These are phyloP conservation scores for Fusarium sp. DNA, from an alignment of 2,329 filamentous ascomycete species.

Conservation along the genomic window DNA sequence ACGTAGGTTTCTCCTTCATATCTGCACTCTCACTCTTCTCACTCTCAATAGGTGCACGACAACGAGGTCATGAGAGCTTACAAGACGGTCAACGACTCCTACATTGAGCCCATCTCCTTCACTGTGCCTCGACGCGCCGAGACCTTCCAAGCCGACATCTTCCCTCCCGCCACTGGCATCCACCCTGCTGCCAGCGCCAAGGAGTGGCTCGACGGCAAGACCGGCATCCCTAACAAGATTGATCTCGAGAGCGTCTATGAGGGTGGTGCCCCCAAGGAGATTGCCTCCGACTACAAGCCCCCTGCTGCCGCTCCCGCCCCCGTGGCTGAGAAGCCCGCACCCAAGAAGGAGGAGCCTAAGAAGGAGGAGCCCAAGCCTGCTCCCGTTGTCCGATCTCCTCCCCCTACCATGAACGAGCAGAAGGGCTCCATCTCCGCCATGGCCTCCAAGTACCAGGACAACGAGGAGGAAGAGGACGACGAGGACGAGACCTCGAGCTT, in stretches of 20 bases:
- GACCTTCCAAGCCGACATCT: conserved; percentile 97
- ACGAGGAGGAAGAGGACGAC: conserved; percentile 70
- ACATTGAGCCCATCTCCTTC: conserved; percentile 97
- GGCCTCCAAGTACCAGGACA: conserved; percentile 87
- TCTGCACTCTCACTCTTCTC: conserved; percentile 28
- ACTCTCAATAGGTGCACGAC: conserved; percentile 76
- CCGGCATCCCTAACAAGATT: conserved; percentile 87
- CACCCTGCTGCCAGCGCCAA: conserved; percentile 83
- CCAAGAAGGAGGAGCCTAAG: conserved; percentile 58
- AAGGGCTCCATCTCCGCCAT: conserved; percentile 87
- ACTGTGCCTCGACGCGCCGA: conserved; percentile 94
- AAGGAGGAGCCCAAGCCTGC: conserved; percentile 67
- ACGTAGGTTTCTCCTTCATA: conserved; percentile 64
- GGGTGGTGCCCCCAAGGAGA: conserved; percentile 81
- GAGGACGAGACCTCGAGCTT: conserved; percentile 83
- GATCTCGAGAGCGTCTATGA: conserved; percentile 94
- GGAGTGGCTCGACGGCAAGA: conserved; percentile 91
- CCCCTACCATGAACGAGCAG: conserved; percentile 83
- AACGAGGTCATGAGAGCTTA: conserved; percentile 96
- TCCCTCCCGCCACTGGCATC: conserved; percentile 83
- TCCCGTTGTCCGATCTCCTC: conserved; percentile 57
- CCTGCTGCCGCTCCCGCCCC: conserved; percentile 58
- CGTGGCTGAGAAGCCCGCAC: conserved; percentile 53
- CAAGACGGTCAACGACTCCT: conserved; percentile 95
- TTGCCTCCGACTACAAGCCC: conserved; percentile 76